Evolutionary conservation across 208 protist species (phyloP), one percentile per base, ranked within the genome.

Genomic region (Crithidia fasciculata): DNA sequence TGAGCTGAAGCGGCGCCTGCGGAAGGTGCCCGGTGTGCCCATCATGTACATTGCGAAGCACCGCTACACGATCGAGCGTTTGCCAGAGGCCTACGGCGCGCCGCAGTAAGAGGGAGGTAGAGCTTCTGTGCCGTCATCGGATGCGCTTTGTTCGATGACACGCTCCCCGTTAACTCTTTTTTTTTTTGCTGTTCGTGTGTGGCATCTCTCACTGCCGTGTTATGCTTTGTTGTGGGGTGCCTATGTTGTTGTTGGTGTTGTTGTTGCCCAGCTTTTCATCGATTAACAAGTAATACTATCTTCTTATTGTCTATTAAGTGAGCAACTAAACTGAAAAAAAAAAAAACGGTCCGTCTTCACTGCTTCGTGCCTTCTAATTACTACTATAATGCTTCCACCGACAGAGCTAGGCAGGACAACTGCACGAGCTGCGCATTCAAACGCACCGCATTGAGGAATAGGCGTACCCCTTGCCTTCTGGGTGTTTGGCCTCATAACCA

Each of bases 1-100:
- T 73, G 99, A 99, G 74, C 80, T 99, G 41, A 99, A 99, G 80
- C 86, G 98, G 49, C 87, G 98, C 13, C 84, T 99, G 47, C 91
- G 99, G 44, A 99, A 99, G 83, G 94, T 99, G 41, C 98, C 98
- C 9, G 98, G 98, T 56, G 98, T 99, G 19, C 98, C 99, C 0
- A 99, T 99, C 80, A 98, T 99, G 90, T 99, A 98, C 81, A 99
- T 99, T 60, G 85, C 94, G 39, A 94, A 96, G 61, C 97, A 98
- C 53, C 94, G 94, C 72, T 99, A 99, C 89, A 97, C 93, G 15
- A 97, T 99, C 73, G 99, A 99, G 81, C 85, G 99, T 36, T 86
- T 99, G 70, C 98, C 98, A 8, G 98, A 99, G 58, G 98, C 92
- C 10, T 97, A 91, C 65, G 94, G 94, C 19, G 94, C 94, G 2